Evolutionary conservation across 2,329 filamentous ascomycete genomes (phyloP), one percentile per base, ranked within the genome.

Genomic region (Ciborinia camelliae): DNA sequence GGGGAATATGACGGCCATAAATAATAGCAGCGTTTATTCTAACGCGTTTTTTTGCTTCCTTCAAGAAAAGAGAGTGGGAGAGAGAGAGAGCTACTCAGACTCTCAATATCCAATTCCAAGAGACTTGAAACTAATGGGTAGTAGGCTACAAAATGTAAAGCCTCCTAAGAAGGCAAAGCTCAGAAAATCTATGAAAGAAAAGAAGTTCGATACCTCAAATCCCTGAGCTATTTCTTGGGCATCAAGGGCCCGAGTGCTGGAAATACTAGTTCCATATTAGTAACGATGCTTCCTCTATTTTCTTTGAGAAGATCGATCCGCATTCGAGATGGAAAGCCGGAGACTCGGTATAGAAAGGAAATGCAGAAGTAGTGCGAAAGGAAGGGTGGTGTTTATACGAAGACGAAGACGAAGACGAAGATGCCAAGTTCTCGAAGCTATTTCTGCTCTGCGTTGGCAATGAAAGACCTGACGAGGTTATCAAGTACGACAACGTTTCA

Each of bases 281-380:
- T n/a, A n/a, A 81, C 70, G 86, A 87, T 68, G 80, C 79, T 3
- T 78, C 77, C 0, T 87, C 86, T 70, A 79, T 84, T 26, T 85
- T 81, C 72, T 87, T 87, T 69, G 84, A 87, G 75, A 87, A 86
- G 76, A 67, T 82, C 68, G 76, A 67, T 82, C 68, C 75, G 84
- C 20, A 74, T 86, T 62, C 78, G 78, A 70, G 76, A 83, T 61
- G 75, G 76, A 0, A 85, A 82, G 73, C 75, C 79, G 52, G 86
- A 86, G 76, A 78, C 73, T 23, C 78, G 81, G 71, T 79, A 80
- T 70, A 75, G 84, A 15, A 58, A 77, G 66, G 79, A 82, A 64
- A 85, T 86, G 81, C 83, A 86, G 72, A 63, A 69, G 30, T 39
- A 63, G 12, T 63, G 26, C 30, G 51, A 30, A 9, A 37, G 30